These are phyloP conservation scores for Pseudocercospora crystallina DNA, from an alignment of 2,329 filamentous ascomycete genomes.

Conservation along the genomic window DNA sequence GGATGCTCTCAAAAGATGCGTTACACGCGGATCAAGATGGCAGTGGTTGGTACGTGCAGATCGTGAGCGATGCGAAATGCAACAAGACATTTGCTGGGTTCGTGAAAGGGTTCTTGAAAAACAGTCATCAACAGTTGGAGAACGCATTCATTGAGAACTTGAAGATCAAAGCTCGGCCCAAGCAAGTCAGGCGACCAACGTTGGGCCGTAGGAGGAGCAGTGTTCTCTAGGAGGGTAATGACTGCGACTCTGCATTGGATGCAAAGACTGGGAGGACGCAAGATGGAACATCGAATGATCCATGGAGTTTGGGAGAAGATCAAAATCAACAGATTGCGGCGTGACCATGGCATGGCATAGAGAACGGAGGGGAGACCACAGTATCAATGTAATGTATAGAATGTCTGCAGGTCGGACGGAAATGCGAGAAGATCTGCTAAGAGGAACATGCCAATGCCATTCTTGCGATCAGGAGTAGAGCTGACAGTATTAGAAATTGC, in stretches of 20 bases:
- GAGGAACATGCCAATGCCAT: no score
- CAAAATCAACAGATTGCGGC: no score
- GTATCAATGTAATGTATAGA: no score
- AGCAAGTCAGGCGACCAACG: conserved; percentile 19
- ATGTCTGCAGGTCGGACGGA: no score
- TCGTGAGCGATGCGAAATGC: conserved; percentile 35
- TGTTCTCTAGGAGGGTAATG: conserved; percentile 6
- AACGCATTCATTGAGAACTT: conserved; percentile 33
- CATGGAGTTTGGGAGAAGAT: no score
- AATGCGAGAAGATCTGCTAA: no score
- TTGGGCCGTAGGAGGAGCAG: conserved; percentile 22
- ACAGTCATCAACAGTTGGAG: conserved; percentile 32
- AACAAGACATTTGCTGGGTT: conserved; percentile 33
- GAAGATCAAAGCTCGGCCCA: conserved; percentile 21
- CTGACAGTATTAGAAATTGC: no score
- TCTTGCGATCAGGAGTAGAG: no score
- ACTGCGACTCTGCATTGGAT: not conserved
- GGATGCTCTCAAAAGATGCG: conserved; percentile 24
- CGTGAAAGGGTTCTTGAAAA: conserved; percentile 36
- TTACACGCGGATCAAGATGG: conserved; percentile 24
- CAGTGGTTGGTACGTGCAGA: conserved; percentile 33
- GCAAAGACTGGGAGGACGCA: not conserved
- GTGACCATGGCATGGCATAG: no score
- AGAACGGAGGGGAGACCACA: no score
- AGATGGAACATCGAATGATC: no score